These are phyloP conservation scores for Casuarina glauca DNA, from an alignment of 306 rosid genomes.

Conservation along the genomic window DNA sequence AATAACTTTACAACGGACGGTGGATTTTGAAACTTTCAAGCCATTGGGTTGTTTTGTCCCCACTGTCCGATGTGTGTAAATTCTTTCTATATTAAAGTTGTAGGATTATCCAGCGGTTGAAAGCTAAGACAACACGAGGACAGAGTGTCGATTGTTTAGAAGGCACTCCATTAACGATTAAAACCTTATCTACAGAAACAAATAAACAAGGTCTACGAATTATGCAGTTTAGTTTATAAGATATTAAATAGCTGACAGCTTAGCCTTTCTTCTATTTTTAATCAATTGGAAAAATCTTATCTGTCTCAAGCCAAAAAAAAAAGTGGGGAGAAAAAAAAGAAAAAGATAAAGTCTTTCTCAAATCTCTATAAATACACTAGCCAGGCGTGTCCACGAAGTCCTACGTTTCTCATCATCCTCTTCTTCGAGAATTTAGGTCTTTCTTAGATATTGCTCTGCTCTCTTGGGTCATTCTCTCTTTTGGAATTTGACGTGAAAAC, in stretches of 20 bases:
- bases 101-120: conserved; percentile 31
- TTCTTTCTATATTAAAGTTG: not conserved
- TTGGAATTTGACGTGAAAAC: not conserved
- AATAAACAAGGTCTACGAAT: not conserved
- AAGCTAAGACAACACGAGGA: not conserved
- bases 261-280: not conserved
- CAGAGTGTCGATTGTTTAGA: not conserved
- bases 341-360: not conserved
- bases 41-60: not conserved
- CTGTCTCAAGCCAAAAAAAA: conserved; percentile 7
- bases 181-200: conserved; percentile 10
- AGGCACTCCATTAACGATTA: not conserved
- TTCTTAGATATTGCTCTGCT: not conserved
- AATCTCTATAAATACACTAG: conserved; percentile 27
- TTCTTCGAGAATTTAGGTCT: not conserved
- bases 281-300: not conserved
- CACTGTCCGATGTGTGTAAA: conserved; percentile 1
- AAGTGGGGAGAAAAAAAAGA: not conserved
- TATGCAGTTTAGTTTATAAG: not conserved
- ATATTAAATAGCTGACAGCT: conserved; percentile 35
- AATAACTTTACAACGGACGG: not conserved
- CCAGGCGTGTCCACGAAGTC: conserved; percentile 11
- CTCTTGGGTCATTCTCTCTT: not conserved
- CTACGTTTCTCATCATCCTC: not conserved
- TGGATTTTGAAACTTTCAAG: no score